Evolutionary conservation across 129 eudicot species (phyloP).

Genomic region (Flaveria linearis): DNA sequence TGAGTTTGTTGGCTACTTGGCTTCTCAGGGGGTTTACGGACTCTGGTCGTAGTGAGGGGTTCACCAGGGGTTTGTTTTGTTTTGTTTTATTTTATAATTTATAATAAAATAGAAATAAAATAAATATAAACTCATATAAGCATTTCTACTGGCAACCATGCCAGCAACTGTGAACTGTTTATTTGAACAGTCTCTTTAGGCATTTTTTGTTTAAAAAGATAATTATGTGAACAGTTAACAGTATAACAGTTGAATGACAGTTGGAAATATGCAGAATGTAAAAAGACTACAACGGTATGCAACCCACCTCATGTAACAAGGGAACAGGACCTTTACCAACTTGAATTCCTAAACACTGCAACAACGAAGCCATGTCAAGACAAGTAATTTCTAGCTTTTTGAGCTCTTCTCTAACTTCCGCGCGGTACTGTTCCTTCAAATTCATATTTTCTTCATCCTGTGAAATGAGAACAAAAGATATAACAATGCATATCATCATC

Average conservation of each 20-base stretch:
- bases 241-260: not conserved
- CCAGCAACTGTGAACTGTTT: too few relatives aligned
- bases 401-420: slow-evolving; percentile 57
- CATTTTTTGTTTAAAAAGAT: not conserved
- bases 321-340: slow-evolving; percentile 50
- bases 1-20: too few relatives aligned
- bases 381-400: slow-evolving; percentile 52
- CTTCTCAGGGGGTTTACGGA: not conserved
- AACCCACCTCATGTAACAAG: slow-evolving; percentile 57
- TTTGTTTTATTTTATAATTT: not conserved
- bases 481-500: not conserved
- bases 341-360: slow-evolving; percentile 65
- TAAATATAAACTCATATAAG: not conserved
- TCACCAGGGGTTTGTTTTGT: not conserved
- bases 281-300: slow-evolving; percentile 4
- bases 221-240: not conserved
- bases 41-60: not conserved
- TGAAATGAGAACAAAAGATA: not conserved
- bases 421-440: slow-evolving; percentile 73
- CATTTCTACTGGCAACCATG: not conserved
- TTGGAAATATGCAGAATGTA: not conserved
- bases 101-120: not conserved
- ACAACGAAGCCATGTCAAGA: slow-evolving; percentile 71
- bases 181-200: not conserved
- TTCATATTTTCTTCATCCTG: slow-evolving; percentile 84